Evolutionary conservation across 345 rosid genomes (phyloP), one percentile per base, ranked within the genome.

Genomic region (Xanthoceras sorbifolium): DNA sequence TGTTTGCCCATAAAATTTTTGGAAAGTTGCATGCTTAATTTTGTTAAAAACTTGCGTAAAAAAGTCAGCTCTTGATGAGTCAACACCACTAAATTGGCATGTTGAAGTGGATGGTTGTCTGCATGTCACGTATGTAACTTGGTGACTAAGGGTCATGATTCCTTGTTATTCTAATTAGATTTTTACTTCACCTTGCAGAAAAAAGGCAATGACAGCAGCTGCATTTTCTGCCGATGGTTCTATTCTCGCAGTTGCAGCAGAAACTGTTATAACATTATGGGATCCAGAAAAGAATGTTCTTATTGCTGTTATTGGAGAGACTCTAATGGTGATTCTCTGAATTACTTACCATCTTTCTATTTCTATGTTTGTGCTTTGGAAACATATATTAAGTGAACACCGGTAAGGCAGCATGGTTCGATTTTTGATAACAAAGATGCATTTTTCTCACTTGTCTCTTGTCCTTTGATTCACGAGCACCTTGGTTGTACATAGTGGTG

Each of bases 231-330:
- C 87, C 1, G 99, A 96, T 84, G 99, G 99, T 85, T 87, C 97
- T 76, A 94, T 96, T 78, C 93, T 96, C 6, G 99, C 98, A 67
- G 94, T 93, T 88, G 97, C 97, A 0, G 98, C 97, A 64, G 97
- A 93, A 85, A 90, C 91, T 78, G 85, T 87, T 52, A 90, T 96
- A 73, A 96, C 98, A 8, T 82, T 96, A 62, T 93, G 99, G 99
- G 93, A 96, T 76, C 97, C 97, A 8, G 87, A 86, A 64, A 85
- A 80, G 79, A 93, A 93, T 86, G 76, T 89, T 72, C 99, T 96
- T 52, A 73, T 96, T 71, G 89, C 93, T 77, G 91, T 93, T 38
- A 71, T 93, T 70, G 99, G 99, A 80, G 89, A 89, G 15, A 83
- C 91, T 76, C 79, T 78, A 59, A 65, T 60, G 87, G 98, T 96